Conservation (phyloP, 305 asterid species). For the Fraxinus platypoda region DNA sequence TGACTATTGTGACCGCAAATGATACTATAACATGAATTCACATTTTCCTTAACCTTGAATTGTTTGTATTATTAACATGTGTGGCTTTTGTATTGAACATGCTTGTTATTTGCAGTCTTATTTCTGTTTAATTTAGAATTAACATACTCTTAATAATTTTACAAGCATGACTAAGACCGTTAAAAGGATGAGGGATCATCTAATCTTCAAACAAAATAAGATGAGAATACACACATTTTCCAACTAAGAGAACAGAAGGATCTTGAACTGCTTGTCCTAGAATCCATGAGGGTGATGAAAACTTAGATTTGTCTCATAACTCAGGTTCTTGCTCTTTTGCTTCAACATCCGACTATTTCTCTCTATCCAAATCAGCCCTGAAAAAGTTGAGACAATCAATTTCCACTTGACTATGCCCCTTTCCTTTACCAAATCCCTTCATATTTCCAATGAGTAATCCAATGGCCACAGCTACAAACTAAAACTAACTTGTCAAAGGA, state of each 20-base stretch:
- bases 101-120: background rate
- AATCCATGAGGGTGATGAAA: background rate
- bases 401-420: background rate
- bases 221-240: background rate
- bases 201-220: background rate
- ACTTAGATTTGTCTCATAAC: background rate
- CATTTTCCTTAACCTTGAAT: background rate
- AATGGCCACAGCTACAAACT: background rate
- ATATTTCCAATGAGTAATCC: background rate
- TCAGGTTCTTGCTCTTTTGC: background rate
- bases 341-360: background rate
- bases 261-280: background rate
- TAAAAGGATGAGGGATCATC: background rate
- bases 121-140: background rate
- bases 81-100: background rate
- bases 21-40: background rate
- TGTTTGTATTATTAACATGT: background rate
- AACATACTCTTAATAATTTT: background rate
- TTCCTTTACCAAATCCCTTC: background rate
- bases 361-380: background rate
- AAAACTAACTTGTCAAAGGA: background rate
- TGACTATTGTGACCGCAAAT: background rate
- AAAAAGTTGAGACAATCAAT: background rate
- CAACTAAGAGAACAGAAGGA: background rate
- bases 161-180: background rate